Evolutionary conservation across 2,329 filamentous ascomycete genomes (phyloP).

Genomic region (Penicillium sp.): DNA sequence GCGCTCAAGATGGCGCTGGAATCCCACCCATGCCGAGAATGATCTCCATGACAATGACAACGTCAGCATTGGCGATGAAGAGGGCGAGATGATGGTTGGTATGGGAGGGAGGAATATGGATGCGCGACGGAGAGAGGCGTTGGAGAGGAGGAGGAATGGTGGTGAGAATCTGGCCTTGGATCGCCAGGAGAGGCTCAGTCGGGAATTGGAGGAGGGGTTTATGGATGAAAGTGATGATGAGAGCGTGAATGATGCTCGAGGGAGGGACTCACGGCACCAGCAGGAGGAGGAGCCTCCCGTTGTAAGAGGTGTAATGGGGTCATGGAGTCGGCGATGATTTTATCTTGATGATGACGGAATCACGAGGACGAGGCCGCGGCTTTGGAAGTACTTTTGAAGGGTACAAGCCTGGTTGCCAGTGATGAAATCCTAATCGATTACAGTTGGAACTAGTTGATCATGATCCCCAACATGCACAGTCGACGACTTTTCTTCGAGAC

Average conservation of each 20-base stretch:
- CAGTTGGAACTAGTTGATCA: no score
- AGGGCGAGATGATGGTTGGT: slow-evolving; percentile 49
- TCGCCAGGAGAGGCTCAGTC: slow-evolving; percentile 57
- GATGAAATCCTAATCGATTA: no score
- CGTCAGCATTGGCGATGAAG: slow-evolving; percentile 60
- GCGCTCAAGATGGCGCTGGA: slow-evolving; percentile 43
- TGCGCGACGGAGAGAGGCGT: slow-evolving; percentile 38
- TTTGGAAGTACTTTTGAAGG: no score
- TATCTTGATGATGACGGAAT: no score
- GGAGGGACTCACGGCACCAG: no score
- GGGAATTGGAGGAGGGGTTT: slow-evolving; percentile 73
- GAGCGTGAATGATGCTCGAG: slow-evolving; percentile 16
- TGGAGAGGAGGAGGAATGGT: slow-evolving; percentile 40
- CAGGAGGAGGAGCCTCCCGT: slow-evolving; percentile 35
- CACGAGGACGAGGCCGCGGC: no score
- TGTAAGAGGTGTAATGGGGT: slow-evolving; percentile 13
- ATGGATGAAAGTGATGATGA: slow-evolving; percentile 67
- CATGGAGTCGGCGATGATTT: background rate
- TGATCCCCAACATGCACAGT: no score
- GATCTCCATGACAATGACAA: slow-evolving; percentile 42
- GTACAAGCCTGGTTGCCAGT: no score
- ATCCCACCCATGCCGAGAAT: no score
- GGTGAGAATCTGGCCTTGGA: slow-evolving; percentile 13
- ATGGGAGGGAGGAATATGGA: slow-evolving; percentile 46
- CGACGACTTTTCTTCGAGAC: no score